These are phyloP conservation scores for Linaria vulgaris DNA, from an alignment of 257 asterid genomes.

Conservation along the genomic window DNA sequence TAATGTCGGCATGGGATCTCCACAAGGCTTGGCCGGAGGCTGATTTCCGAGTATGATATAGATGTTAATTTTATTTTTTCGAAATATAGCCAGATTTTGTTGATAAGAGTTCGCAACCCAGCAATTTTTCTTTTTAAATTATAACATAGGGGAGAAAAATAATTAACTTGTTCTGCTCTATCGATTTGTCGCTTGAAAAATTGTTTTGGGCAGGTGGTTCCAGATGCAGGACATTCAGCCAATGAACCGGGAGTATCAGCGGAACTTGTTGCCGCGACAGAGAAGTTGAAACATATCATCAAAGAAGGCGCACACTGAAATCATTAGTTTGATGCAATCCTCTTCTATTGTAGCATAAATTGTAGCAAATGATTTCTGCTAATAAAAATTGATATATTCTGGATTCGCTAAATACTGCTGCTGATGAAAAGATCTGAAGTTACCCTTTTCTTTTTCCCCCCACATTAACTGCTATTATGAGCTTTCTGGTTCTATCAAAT, in stretches of 20 bases:
- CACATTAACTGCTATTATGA: background rate
- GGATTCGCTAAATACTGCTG: background rate
- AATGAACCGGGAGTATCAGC: slow-evolving; percentile 75
- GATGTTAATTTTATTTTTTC: background rate
- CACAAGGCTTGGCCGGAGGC: slow-evolving; percentile 99
- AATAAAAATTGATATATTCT: background rate
- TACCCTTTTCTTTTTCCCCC: no score
- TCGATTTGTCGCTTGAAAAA: no score
- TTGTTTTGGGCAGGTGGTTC: slow-evolving; percentile 51
- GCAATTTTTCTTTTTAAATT: background rate
- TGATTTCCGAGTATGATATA: slow-evolving; percentile 62
- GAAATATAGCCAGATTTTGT: no score
- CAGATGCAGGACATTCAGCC: slow-evolving; percentile 95
- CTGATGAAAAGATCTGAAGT: background rate
- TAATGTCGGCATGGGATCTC: slow-evolving; percentile 99
- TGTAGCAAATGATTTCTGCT: no score
- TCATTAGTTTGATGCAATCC: background rate
- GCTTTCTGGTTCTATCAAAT: slow-evolving; percentile 1
- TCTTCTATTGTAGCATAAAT: slow-evolving; percentile 1
- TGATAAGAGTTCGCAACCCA: background rate
- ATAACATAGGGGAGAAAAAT: no score
- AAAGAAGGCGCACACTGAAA: slow-evolving; percentile 29
- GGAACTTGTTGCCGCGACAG: slow-evolving; percentile 88
- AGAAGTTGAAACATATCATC: slow-evolving; percentile 57
- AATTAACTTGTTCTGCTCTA: no score